Evolutionary conservation across 768 basidiomycete species (phyloP), one percentile per base, ranked within the genome.

Genomic region (Piloderma croceum): DNA sequence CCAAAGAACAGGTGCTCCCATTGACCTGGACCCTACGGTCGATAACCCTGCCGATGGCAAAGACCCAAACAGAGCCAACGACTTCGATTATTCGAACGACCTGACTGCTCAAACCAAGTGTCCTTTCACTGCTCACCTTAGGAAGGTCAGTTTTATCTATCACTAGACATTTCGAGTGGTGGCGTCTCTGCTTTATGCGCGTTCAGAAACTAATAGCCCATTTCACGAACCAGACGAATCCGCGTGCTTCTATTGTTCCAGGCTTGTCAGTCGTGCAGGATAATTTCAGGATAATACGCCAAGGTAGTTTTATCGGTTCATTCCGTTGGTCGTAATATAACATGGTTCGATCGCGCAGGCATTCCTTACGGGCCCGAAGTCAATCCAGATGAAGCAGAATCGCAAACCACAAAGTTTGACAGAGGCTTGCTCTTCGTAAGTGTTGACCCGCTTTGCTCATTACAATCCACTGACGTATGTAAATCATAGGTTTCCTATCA

Each of bases 331-430:
- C 35, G 56, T 6, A 50, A 61, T 4, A 22, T 46, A n/a, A 41
- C 46, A 15, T 44, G 47, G 29, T 57, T 65, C 34, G 49, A 63
- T 12, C 57, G 64, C n/a, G 43, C 52, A 5, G 61, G 62, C 15
- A 60, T 64, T 40, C 63, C 65, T 11, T 67, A 63, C 37, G 65
- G 67, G 9, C 40, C 48, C 5, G 59, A 64, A 45, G 56, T 60
- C 17, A 36, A 41, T 39, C 21, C 46, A 31, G 59, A n/a, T n/a
- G n/a, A n/a, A n/a, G n/a, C n/a, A n/a, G n/a, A n/a, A n/a, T n/a
- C n/a, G n/a, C n/a, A n/a, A n/a, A n/a, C n/a, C n/a, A n/a, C n/a
- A n/a, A n/a, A n/a, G n/a, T n/a, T n/a, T n/a, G n/a, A n/a, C n/a
- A n/a, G n/a, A n/a, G n/a, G n/a, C n/a, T n/a, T n/a, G n/a, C n/a